These are phyloP conservation scores for Colletotrichum orchidophilum DNA, from an alignment of 2,329 filamentous ascomycete genomes.

Conservation along the genomic window DNA sequence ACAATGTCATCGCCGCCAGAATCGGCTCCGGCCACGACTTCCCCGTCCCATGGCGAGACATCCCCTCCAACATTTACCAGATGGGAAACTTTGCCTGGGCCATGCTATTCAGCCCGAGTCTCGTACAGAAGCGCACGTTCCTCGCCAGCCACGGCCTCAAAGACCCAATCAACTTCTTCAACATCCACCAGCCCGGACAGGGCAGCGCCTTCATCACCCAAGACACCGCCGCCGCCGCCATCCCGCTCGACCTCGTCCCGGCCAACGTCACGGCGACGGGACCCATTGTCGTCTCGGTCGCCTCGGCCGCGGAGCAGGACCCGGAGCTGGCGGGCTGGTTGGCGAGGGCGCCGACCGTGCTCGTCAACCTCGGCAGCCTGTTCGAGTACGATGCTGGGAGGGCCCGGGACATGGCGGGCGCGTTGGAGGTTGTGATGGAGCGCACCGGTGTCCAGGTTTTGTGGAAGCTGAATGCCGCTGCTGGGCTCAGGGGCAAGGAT, in stretches of 20 bases:
- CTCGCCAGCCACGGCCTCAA: slow-evolving; percentile 35
- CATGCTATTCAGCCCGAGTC: background rate
- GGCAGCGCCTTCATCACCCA: slow-evolving; percentile 40
- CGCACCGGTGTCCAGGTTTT: slow-evolving; percentile 41
- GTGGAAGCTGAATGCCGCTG: slow-evolving; percentile 40
- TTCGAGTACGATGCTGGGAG: slow-evolving; percentile 36
- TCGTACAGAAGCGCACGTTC: background rate
- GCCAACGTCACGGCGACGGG: slow-evolving; percentile 36
- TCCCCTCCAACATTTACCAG: slow-evolving; percentile 51
- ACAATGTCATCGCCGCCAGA: slow-evolving; percentile 37
- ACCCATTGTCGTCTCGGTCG: slow-evolving; percentile 36
- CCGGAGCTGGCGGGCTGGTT: slow-evolving; percentile 39
- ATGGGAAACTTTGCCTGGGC: slow-evolving; percentile 34
- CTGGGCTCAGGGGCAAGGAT: slow-evolving; percentile 33
- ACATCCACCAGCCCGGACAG: slow-evolving; percentile 31
- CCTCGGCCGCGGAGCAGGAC: slow-evolving; percentile 38
- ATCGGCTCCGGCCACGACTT: slow-evolving; percentile 53
- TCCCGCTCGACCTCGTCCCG: slow-evolving; percentile 38
- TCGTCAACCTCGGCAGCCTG: slow-evolving; percentile 40
- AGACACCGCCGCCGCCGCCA: slow-evolving; percentile 37
- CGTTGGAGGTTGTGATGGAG: slow-evolving; percentile 36
- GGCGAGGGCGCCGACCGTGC: slow-evolving; percentile 35
- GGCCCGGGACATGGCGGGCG: slow-evolving; percentile 40
- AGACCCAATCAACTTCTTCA: slow-evolving; percentile 36
- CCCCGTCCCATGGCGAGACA: slow-evolving; percentile 53